These are phyloP conservation scores for Trichosporon faecale DNA, from an alignment of 1,284 basidiomycete genomes.

Conservation along the genomic window DNA sequence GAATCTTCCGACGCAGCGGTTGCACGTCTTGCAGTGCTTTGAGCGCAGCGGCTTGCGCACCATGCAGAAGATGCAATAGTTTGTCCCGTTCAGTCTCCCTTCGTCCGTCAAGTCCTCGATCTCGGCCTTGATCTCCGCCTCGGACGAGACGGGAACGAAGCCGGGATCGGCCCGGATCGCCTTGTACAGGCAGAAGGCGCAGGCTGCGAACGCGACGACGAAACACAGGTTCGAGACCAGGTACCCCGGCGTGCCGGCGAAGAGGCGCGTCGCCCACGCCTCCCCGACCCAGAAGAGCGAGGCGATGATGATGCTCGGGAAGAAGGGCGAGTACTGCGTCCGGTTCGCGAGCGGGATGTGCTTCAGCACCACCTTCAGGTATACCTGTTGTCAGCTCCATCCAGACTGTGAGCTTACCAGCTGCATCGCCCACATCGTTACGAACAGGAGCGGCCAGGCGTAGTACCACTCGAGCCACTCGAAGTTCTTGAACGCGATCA, in stretches of 20 bases:
- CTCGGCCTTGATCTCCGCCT: slow-evolving; percentile 72
- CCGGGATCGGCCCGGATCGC: slow-evolving; percentile 86
- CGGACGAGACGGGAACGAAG: slow-evolving; percentile 73
- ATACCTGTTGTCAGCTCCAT: slow-evolving; percentile 27
- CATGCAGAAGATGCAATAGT: slow-evolving; percentile 95
- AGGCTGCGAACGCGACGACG: slow-evolving; percentile 66
- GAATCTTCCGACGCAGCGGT: slow-evolving; percentile 80
- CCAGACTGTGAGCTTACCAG: slow-evolving; percentile 60
- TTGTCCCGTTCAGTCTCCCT: slow-evolving; percentile 86
- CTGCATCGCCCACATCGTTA: slow-evolving; percentile 87
- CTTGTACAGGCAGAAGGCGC: slow-evolving; percentile 85
- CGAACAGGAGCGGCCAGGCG: slow-evolving; percentile 73
- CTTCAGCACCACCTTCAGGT: slow-evolving; percentile 33
- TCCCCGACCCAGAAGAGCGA: slow-evolving; percentile 84
- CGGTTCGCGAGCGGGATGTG: slow-evolving; percentile 40
- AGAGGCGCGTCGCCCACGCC: slow-evolving; percentile 64
- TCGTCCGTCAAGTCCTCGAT: slow-evolving; percentile 85
- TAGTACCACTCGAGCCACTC: slow-evolving; percentile 84
- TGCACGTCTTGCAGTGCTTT: slow-evolving; percentile 91
- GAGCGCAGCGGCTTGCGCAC: slow-evolving; percentile 84
- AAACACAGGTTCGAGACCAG: slow-evolving; percentile 72
- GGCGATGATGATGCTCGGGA: slow-evolving; percentile 80
- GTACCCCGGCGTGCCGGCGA: slow-evolving; percentile 46
- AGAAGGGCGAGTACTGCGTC: slow-evolving; percentile 66
- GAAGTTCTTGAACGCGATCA: slow-evolving; percentile 77